A percentile compares a stretch with the other conserved stretches of the same genome.
Evolutionary conservation across 179 eudicot genomes (phyloP).

Genomic region (Carnegiea gigantea): DNA sequence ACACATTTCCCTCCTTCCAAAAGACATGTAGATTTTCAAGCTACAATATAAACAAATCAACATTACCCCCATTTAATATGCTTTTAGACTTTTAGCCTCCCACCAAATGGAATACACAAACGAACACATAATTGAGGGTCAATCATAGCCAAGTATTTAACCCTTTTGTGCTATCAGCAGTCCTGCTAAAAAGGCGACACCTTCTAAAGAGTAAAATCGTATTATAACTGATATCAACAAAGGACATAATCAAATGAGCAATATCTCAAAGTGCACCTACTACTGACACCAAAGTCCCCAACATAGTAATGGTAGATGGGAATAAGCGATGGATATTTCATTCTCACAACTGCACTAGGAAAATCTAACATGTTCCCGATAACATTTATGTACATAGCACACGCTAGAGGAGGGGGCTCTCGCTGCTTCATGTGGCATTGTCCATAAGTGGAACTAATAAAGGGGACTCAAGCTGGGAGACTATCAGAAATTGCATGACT

Average conservation of each 20-base stretch:
- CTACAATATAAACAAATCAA: neutral
- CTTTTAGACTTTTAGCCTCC: neutral
- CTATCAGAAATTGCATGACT: neutral
- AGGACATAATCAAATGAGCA: neutral
- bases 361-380: neutral
- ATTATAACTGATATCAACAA: neutral
- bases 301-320: neutral
- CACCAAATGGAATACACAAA: neutral
- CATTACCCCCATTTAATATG: neutral
- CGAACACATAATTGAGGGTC: neutral
- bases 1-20: neutral
- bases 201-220: neutral
- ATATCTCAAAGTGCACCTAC: neutral
- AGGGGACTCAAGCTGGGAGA: neutral
- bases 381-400: neutral
- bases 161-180: neutral
- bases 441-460: neutral
- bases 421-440: neutral
- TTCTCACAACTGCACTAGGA: neutral
- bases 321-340: neutral
- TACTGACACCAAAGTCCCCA: neutral
- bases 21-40: neutral
- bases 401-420: neutral
- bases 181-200: neutral
- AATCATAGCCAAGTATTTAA: neutral